phyloP scores from a whole-genome alignment of 1,139 yeast species.

The Kodamaea suecica region DNA sequence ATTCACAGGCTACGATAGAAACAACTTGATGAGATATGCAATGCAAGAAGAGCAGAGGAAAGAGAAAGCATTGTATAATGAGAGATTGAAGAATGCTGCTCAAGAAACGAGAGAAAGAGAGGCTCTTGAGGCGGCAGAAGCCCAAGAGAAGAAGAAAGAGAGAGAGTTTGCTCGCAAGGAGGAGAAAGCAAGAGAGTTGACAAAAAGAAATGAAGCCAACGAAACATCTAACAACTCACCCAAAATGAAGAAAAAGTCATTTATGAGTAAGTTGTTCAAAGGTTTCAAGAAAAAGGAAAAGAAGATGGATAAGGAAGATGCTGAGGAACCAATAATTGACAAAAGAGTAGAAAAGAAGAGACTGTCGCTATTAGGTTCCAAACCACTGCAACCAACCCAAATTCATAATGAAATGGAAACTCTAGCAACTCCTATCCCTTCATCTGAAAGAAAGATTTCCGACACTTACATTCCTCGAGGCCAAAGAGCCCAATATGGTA shows the following conservation, averaged over 20 bases:
- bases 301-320: background rate
- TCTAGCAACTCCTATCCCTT: too few species aligned
- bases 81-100: background rate
- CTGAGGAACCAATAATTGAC: background rate
- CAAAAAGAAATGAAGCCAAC: background rate
- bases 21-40: conserved; percentile 5
- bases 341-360: background rate
- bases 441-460: conserved; percentile 13
- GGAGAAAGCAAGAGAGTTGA: background rate
- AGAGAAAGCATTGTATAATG: background rate
- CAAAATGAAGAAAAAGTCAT: conserved; percentile 18
- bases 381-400: background rate
- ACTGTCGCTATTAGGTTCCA: background rate
- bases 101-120: conserved; percentile 1
- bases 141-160: background rate
- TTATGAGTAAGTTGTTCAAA: conserved; percentile 20
- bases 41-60: conserved; percentile 5
- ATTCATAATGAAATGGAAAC: too few species aligned
- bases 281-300: conserved; percentile 12
- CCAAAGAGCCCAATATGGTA: conserved; percentile 14
- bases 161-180: background rate
- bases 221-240: conserved; percentile 2
- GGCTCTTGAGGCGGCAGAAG: background rate
- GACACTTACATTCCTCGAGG: conserved; percentile 23
- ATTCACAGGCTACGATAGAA: conserved; percentile 12